These are phyloP conservation scores for Annulohypoxylon stygium DNA, from an alignment of 495 filamentous ascomycete species.

Conservation along the genomic window DNA sequence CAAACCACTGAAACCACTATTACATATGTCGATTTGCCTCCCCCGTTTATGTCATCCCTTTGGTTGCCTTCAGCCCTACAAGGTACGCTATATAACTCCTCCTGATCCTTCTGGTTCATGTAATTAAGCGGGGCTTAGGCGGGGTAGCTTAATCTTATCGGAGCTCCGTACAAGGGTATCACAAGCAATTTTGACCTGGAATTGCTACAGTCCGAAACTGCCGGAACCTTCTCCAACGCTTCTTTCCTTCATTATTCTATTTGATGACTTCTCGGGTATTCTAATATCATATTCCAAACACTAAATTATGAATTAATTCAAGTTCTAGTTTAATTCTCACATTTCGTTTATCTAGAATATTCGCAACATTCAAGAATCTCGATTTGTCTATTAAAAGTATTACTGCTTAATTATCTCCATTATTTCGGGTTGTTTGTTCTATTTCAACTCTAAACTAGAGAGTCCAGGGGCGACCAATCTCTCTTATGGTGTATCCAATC, in stretches of 20 bases:
- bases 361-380: not conserved
- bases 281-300: not conserved
- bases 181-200: not conserved
- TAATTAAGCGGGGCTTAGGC: conserved; percentile 34
- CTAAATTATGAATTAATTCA: not conserved
- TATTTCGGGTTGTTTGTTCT: too few species aligned
- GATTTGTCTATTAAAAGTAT: too few species aligned
- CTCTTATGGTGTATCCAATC: too few species aligned
- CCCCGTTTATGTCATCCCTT: conserved; percentile 43
- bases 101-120: not conserved
- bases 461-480: not conserved
- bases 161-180: conserved; percentile 22
- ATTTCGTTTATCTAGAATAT: not conserved
- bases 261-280: not conserved
- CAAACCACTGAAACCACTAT: not conserved
- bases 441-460: not conserved
- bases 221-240: not conserved
- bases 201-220: not conserved
- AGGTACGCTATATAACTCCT: conserved; percentile 19
- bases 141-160: conserved; percentile 57
- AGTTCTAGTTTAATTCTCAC: not conserved
- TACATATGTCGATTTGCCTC: conserved; percentile 18
- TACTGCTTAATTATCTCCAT: too few species aligned
- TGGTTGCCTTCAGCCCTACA: conserved; percentile 48
- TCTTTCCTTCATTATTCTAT: not conserved